Base-by-base conservation (phyloP, 306 rosid species). In the Adenanthera pavonina region DNA sequence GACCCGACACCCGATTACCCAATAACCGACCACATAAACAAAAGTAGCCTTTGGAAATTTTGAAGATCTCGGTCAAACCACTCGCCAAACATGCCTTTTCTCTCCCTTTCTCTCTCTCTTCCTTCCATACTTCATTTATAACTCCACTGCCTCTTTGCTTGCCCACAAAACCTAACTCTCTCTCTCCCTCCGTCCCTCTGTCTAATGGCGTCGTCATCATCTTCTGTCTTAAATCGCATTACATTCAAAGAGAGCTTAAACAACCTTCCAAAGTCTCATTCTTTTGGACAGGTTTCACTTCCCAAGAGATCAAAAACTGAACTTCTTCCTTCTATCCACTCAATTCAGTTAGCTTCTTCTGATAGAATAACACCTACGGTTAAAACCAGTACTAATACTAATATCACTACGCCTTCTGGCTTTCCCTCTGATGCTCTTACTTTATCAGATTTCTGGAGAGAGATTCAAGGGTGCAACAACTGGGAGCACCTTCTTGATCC, bases 401-500 rank as follows among this genome's bases (percentile, higher is more conserved):
- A 15, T 2, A 41, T 19, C 1, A 41, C 81, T 1, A 38, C 47
- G 13, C 8, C 75, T 70, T 11, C 10, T 17, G 14, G 14, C n/a
- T 2, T 3, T 7, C 3, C 30, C 2, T 1, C 12, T 9, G 15
- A 19, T 36, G 25, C 85, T 2, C 16, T 19, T 0, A 36, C 65
- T 19, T 78, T 94, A 61, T 33, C 85, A 3, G 30, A 84, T 7
- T 30, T 76, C 10, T 95, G 99, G 99, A 86, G 88, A 60, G 89
- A 91, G 51, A 78, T 95, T 59, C 98, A 93, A 30, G 99, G 99
- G 67, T 89, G 89, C 64, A 83, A 87, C 56, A 66, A 95, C 81
- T 95, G 99, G 99, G 94, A 95, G 9, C 78, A 92, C 36, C 89
- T 95, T 5, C 66, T 95, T 2, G 83, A 92, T 14, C 99, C 98